phyloP scores from a whole-genome alignment of 169 alveolate genomes.

The Plasmodium gallinaceum region DNA sequence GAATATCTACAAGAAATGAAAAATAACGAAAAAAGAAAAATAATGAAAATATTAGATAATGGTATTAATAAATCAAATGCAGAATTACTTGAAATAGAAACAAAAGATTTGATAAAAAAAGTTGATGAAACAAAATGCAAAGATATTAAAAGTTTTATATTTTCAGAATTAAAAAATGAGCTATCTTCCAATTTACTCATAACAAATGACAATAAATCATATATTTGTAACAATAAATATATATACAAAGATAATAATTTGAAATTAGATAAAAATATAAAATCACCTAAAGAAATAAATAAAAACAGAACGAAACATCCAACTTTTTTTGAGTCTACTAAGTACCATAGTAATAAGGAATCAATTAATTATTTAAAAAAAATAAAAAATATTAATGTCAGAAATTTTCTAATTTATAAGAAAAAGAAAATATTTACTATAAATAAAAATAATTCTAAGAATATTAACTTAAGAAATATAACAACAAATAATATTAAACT shows the following conservation, averaged over 20 bases:
- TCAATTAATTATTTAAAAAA: neutral
- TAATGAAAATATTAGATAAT: too few relatives aligned
- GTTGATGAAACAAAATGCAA: neutral
- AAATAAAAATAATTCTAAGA: neutral
- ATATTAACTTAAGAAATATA: neutral
- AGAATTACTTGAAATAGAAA: neutral
- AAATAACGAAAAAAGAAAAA: neutral
- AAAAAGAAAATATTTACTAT: too few relatives aligned
- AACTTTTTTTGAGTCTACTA: neutral
- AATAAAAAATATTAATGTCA: neutral
- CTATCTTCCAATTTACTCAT: neutral
- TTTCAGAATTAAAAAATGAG: slow-evolving; percentile 39
- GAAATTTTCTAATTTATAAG: too few relatives aligned
- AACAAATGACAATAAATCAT: neutral
- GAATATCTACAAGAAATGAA: neutral
- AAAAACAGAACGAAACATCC: neutral
- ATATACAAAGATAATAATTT: slow-evolving; percentile 7
- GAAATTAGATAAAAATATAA: neutral
- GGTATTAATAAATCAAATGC: neutral
- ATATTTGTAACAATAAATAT: neutral
- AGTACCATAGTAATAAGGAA: neutral
- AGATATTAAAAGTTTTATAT: slow-evolving; percentile 11
- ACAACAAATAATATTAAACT: neutral
- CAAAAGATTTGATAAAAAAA: neutral
- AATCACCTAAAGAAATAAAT: neutral